A percentile compares a stretch with the other conserved stretches of the same genome.
These are phyloP conservation scores for Escallonia herrerae DNA, from an alignment of 129 eudicot species.

Conservation along the genomic window DNA sequence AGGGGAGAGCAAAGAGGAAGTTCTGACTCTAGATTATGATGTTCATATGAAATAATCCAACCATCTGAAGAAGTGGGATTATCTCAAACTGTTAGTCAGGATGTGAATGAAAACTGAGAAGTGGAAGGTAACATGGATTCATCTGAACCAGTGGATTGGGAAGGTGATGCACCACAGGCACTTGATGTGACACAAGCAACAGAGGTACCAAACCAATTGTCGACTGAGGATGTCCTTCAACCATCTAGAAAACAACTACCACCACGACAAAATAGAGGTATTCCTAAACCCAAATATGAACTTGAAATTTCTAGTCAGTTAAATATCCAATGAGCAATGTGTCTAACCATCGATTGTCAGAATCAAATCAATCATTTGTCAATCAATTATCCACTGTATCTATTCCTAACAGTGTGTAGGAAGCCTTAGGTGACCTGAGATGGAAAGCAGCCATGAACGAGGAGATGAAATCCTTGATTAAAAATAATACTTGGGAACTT, in stretches of 20 bases:
- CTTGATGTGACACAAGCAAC: neutral
- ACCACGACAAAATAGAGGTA: neutral
- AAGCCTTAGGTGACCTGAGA: neutral
- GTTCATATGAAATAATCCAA: neutral
- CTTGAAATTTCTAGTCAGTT: neutral
- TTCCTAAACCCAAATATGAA: neutral
- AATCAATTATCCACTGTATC: neutral
- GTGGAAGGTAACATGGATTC: neutral
- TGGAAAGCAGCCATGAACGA: neutral
- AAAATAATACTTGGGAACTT: neutral
- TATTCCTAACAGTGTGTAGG: too few species aligned
- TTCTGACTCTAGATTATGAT: constrained; percentile 1
- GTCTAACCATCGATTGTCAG: neutral
- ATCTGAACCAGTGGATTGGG: neutral
- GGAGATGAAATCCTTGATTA: neutral
- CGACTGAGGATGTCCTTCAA: neutral
- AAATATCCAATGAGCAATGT: neutral
- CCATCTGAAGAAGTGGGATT: neutral
- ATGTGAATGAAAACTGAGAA: too few species aligned
- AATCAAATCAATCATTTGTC: neutral
- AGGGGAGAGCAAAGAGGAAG: neutral
- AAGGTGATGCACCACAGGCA: neutral
- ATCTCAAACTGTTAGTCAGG: neutral
- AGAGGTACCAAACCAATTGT: too few species aligned
- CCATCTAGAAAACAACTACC: neutral